A percentile compares a stretch with the other conserved stretches of the same genome.
Evolutionary conservation across 2,329 filamentous ascomycete species (phyloP).

Genomic region (Dactylellina leptospora): DNA sequence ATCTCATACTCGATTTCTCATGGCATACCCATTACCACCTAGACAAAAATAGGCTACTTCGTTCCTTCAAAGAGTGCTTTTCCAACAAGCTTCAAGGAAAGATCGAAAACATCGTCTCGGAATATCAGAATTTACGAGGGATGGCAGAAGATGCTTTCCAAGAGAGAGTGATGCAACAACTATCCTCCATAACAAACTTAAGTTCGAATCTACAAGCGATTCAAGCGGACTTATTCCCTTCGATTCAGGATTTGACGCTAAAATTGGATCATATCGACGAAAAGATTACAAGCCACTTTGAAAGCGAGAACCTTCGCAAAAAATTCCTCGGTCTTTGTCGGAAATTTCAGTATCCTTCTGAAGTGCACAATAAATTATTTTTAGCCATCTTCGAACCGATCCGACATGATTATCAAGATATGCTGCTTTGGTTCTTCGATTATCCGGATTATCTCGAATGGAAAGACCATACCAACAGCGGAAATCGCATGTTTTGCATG

Average conservation of each 20-base stretch:
- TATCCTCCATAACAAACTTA: neutral
- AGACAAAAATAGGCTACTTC: slow-evolving; percentile 10
- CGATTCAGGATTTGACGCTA: slow-evolving; percentile 4
- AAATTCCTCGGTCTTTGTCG: neutral
- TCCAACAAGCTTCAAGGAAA: slow-evolving; percentile 1
- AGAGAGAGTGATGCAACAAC: slow-evolving; percentile 19
- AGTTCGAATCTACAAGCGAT: neutral
- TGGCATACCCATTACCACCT: slow-evolving; percentile 30
- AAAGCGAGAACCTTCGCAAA: neutral
- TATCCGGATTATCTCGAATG: slow-evolving; percentile 8
- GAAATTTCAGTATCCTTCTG: neutral
- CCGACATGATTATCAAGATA: slow-evolving; percentile 3
- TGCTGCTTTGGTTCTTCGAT: slow-evolving; percentile 12
- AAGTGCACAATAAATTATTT: slow-evolving; percentile 2
- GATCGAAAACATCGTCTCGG: neutral
- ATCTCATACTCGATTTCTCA: slow-evolving; percentile 20
- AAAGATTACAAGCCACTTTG: neutral
- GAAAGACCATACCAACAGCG: neutral
- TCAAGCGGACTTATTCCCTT: neutral
- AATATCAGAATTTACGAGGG: slow-evolving; percentile 1
- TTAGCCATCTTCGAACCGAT: slow-evolving; percentile 8
- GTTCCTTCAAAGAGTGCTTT: slow-evolving; percentile 22
- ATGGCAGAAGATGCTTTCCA: slow-evolving; percentile 20
- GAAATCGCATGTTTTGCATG: neutral
- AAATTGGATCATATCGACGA: slow-evolving; percentile 20